A percentile compares a stretch with the other conserved stretches of the same genome.
phyloP scores from a whole-genome alignment of 257 asterid genomes.

The Ophiorrhiza pumila region DNA sequence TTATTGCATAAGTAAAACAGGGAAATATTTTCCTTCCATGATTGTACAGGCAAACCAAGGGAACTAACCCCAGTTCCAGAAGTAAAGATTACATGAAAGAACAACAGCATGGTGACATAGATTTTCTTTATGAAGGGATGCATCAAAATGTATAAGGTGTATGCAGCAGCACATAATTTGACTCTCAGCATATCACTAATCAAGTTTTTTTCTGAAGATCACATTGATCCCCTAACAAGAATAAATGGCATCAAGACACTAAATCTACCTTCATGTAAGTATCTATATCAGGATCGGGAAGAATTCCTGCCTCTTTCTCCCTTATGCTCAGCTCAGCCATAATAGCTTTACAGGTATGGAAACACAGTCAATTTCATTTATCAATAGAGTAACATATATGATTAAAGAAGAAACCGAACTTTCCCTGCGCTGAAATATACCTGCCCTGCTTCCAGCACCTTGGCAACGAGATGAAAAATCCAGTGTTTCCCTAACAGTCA shows the following conservation, averaged over 20 bases:
- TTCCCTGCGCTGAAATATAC: conserved; percentile 17
- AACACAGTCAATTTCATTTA: neutral
- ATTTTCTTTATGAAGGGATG: too few relatives aligned
- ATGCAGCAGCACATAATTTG: neutral
- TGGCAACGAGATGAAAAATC: conserved; percentile 62
- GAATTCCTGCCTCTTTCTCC: conserved; percentile 61
- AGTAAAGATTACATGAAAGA: neutral
- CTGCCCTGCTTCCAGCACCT: conserved; percentile 67
- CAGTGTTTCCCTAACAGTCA: conserved; percentile 65
- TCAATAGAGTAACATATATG: neutral
- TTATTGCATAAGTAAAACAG: neutral
- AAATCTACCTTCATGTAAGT: conserved; percentile 64
- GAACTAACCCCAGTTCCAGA: neutral
- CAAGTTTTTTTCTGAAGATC: neutral
- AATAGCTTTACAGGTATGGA: conserved; percentile 32
- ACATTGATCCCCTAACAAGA: neutral
- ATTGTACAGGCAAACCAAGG: neutral
- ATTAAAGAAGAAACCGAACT: neutral
- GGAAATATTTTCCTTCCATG: neutral
- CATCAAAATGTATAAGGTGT: neutral
- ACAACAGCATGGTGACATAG: neutral
- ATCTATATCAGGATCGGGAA: conserved; percentile 72
- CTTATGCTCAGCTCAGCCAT: conserved; percentile 57
- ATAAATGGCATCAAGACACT: neutral
- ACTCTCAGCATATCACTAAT: neutral